These are phyloP conservation scores for Metschnikowia bowlesiae DNA, from an alignment of 805 yeast genomes.

Conservation along the genomic window DNA sequence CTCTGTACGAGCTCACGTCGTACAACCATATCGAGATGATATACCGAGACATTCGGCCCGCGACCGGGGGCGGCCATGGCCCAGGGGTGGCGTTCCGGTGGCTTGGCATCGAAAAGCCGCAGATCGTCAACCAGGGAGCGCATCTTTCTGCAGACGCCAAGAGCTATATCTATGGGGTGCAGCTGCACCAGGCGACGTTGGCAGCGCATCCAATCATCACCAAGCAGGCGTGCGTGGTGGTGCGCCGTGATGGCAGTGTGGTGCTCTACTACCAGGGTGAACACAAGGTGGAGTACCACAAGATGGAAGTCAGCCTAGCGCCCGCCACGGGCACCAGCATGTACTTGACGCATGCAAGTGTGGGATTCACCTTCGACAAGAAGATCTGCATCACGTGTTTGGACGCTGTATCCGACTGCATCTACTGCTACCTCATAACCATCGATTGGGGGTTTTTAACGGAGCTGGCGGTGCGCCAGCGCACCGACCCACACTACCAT, in stretches of 20 bases:
- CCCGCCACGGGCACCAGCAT: conserved; percentile 6
- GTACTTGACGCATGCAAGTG: conserved; percentile 34
- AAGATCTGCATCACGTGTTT: conserved; percentile 40
- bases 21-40: conserved; percentile 46
- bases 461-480: conserved; percentile 44
- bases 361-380: conserved; percentile 52
- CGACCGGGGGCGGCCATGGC: conserved; percentile 6
- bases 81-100: conserved; percentile 54
- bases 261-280: conserved; percentile 62
- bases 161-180: conserved; percentile 50
- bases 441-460: conserved; percentile 56
- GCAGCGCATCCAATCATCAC: conserved; percentile 63
- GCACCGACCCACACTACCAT: conserved; percentile 44
- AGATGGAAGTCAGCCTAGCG: conserved; percentile 25
- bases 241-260: conserved; percentile 59
- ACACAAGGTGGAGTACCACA: conserved; percentile 54
- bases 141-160: conserved; percentile 19
- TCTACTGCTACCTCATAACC: conserved; percentile 39
- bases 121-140: conserved; percentile 59
- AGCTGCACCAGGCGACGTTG: conserved; percentile 56
- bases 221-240: conserved; percentile 66
- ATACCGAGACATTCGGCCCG: conserved; percentile 35
- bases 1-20: conserved; percentile 40
- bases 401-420: conserved; percentile 28
- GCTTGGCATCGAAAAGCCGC: conserved; percentile 70